These are phyloP conservation scores for Lichtheimia ornata DNA, from an alignment of 371 early-diverging fungal species.

Conservation along the genomic window DNA sequence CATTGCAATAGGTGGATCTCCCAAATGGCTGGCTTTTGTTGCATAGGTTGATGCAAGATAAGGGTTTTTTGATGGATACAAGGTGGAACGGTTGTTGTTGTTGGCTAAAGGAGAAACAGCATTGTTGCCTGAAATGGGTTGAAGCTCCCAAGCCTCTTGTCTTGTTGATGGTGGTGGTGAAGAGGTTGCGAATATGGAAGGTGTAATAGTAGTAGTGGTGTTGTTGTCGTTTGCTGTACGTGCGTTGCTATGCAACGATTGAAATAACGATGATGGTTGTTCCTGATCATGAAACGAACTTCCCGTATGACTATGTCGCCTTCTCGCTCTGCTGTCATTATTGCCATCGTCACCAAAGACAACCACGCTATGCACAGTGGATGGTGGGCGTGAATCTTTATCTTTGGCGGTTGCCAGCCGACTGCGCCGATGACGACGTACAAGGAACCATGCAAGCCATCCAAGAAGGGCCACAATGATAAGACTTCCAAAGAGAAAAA, in stretches of 20 bases:
- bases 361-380: constrained; percentile 16
- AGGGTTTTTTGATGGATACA: neutral
- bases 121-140: neutral
- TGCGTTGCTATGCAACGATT: neutral
- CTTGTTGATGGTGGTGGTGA: neutral
- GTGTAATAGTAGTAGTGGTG: too few relatives aligned
- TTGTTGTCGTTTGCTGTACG: too few relatives aligned
- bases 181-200: neutral
- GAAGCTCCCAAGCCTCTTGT: constrained; percentile 14
- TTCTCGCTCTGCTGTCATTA: neutral
- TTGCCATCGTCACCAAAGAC: neutral
- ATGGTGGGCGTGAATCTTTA: constrained; percentile 40
- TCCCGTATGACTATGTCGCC: too few relatives aligned
- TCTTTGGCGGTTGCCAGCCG: constrained; percentile 26
- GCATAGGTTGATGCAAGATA: too few relatives aligned
- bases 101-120: neutral
- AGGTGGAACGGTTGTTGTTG: constrained; percentile 1
- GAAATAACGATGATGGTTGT: neutral
- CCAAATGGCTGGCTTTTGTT: too few relatives aligned
- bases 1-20: too few relatives aligned
- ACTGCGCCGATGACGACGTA: constrained; percentile 21
- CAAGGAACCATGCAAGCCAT: constrained; percentile 31
- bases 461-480: constrained; percentile 35
- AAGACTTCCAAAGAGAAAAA: constrained; percentile 53
- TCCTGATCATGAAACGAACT: too few relatives aligned